Percentiles rank a stretch among this genome's conserved stretches.
Evolutionary conservation across 2,329 filamentous ascomycete genomes (phyloP).

Genomic region (Cucurbitaria berberidis): DNA sequence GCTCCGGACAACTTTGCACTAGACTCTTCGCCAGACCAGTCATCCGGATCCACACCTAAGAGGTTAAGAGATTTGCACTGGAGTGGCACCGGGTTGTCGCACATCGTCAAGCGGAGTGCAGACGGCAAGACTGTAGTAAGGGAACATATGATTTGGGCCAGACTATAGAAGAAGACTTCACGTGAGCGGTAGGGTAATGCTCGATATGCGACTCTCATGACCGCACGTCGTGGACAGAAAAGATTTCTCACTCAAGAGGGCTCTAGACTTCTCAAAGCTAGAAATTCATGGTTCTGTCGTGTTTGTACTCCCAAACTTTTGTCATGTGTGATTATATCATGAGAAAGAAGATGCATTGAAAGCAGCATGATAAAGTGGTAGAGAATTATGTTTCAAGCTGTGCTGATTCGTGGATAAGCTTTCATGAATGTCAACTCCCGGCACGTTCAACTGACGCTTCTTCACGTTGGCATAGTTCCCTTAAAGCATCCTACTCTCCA

Average conservation of each 20-base stretch:
- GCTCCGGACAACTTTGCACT: not conserved
- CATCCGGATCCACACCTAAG: not conserved
- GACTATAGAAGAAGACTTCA: not conserved
- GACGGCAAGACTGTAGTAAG: not conserved
- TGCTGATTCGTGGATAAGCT: no score
- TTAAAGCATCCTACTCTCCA: not conserved
- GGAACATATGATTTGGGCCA: conserved; percentile 5
- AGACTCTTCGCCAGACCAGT: no score
- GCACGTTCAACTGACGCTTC: not conserved
- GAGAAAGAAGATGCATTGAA: no score
- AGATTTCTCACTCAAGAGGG: no score
- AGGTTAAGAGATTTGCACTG: not conserved
- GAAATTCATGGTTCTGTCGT: no score
- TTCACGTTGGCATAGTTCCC: not conserved
- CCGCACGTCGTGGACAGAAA: no score
- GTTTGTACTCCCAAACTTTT: no score
- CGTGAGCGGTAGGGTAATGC: not conserved
- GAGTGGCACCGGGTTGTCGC: not conserved
- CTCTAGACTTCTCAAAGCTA: no score
- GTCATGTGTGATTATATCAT: no score
- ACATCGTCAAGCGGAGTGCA: not conserved
- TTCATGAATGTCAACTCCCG: not conserved
- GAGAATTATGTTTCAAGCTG: no score
- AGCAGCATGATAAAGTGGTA: no score
- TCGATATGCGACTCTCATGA: no score